Evolutionary conservation across 2,329 filamentous ascomycete species (phyloP), one percentile per base, ranked within the genome.

Genomic region (Arachnomyces sp.): DNA sequence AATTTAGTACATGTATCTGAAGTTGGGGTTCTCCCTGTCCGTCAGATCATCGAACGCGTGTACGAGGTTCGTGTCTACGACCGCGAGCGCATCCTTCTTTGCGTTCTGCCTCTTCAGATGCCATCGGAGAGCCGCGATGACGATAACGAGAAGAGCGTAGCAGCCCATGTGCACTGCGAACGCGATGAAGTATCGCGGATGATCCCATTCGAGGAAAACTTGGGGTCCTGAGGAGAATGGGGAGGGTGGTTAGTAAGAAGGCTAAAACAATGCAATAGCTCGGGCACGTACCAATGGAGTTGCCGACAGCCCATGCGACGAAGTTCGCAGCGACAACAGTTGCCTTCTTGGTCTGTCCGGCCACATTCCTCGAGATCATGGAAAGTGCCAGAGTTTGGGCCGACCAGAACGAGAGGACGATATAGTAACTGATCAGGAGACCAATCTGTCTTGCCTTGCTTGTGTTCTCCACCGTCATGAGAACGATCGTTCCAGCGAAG

Each of bases 361-460:
- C 82, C 7, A 84, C 67, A 52, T 86, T 86, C 12, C 81, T 72
- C 0, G 76, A 77, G 42, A 84, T 71, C 67, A 86, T 72, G 11
- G 78, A 80, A 50, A 86, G 71, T 6, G 73, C 68, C 9, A 85
- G 65, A 2, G 78, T 82, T 52, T 82, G 76, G 0, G 81, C 81
- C 0, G 82, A 79, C 82, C 82, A 87, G 72, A 88, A 88, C 4
- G 79, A 84, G 13, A 86, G 70, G 0, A 78, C 81, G 45, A 87
- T 81, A 63, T 87, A 88, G 68, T 87, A 88, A 53, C 72, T 75
- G 52, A 87, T 75, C 11, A 87, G 64, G 0, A 88, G 70, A 4
- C 82, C 82, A 18, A 80, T 71, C 59, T 81, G 73, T 29, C 76
- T 78, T 7, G 72, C 59, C 28, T 69, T 67, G 32, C 67, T 74